Base-by-base conservation (phyloP, 305 asterid genomes). In the Fraxinus nigra region DNA sequence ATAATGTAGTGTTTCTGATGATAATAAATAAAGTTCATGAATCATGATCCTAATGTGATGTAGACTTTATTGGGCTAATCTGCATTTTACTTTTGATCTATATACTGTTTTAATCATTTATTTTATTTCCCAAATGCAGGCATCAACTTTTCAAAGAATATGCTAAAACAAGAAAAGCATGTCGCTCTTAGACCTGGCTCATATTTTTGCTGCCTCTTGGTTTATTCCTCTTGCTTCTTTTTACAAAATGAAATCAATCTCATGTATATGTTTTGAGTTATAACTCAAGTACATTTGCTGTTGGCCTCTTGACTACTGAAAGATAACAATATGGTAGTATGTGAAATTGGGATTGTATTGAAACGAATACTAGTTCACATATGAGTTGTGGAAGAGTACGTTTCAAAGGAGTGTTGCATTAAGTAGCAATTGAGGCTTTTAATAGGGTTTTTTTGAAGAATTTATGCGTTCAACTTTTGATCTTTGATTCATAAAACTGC, bases 81-180 rank as follows among this genome's bases (percentile, higher is more conserved):
- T 59, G 32, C 11, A 20, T 20, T 59, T 59, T 79, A 34, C 59
- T 83, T 83, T 69, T 54, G 46, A 32, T 48, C 11, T 77, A 26
- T 37, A 26, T 51, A 22, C 37, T 70, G 2, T 7, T 72, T 14
- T 70, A 14, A 33, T 33, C 43, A 72, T 35, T 76, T 56, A 43
- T 24, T 79, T 9, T 18, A 7, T 72, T 54, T 72, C 51, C 8
- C 3, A 9, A 8, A 20, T 73, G 13, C 88, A 89, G 91, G 85
- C 82, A 81, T 86, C 83, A 79, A 46, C 88, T 89, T 82, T 89
- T 87, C 79, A 72, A 83, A 84, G 87, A 87, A 40, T 69, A 34
- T 46, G 56, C 75, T 5, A 33, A 72, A 54, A 78, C 43, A 32
- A 72, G 43, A 32, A 33, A 33, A 5, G 9, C 37, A 1, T 32